Percentiles rank a stretch among this genome's conserved stretches.
Evolutionary conservation across 164 flowering plant genomes (phyloP).

Genomic region (grape (Vitis vinifera)): ASM3070453v1 NC_081817.1:6068001-6068500

Average conservation of each 20-base stretch:
- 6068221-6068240: slow-evolving; percentile 15
- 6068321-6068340: slow-evolving; percentile 65
- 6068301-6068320: slow-evolving; percentile 43
- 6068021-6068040: slow-evolving; percentile 81
- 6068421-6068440: slow-evolving; percentile 53
- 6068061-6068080: slow-evolving; percentile 66
- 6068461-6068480: slow-evolving; percentile 27
- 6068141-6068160: slow-evolving; percentile 62
- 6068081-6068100: slow-evolving; percentile 43
- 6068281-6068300: slow-evolving; percentile 74
- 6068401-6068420: slow-evolving; percentile 42
- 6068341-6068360: slow-evolving; percentile 80
- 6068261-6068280: slow-evolving; percentile 74
- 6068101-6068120: slow-evolving; percentile 67
- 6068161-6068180: slow-evolving; percentile 81
- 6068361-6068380: slow-evolving; percentile 62
- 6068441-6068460: slow-evolving; percentile 40
- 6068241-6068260: slow-evolving; percentile 29
- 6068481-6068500: slow-evolving; percentile 65
- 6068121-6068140: slow-evolving; percentile 63
- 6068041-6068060: slow-evolving; percentile 85
- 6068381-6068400: slow-evolving; percentile 42
- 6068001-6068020: slow-evolving; percentile 64
- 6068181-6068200: slow-evolving; percentile 54
- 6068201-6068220: not conserved